Evolutionary conservation across 2,329 filamentous ascomycete species (phyloP), one percentile per base, ranked within the genome.

Genomic region (Zalaria obscura): DNA sequence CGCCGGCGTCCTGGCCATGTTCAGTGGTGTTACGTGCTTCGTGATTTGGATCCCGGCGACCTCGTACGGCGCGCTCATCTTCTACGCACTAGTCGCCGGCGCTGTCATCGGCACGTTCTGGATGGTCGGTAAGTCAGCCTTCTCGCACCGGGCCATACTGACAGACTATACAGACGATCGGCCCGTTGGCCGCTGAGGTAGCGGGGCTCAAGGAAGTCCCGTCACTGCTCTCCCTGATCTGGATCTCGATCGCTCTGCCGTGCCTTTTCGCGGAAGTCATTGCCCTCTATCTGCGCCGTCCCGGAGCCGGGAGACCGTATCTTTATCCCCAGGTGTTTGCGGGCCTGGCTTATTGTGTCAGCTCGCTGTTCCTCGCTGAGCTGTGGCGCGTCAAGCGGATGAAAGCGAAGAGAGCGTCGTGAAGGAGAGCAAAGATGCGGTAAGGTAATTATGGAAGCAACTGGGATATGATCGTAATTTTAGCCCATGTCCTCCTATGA

Each of bases 41-140:
- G 63, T 56, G 0, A 54, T 72, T 25, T 73, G 70, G 69, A 53
- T 69, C 2, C 65, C 65, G 3, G 62, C 65, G 3, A 57, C 51
- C 2, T 58, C 52, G 4, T 70, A 60, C 40, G 67, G 58, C 1
- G 47, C 68, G 5, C 51, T 64, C 1, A 48, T 67, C 1, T 57
- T 70, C 41, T 70, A 68, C 44, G 59, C 60, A 0, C 45, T 72
- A 5, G 28, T 67, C 0, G 54, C 55, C 40, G 69, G 69, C 2
- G 60, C 61, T 4, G 61, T 66, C 5, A 50, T 68, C 27, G 69
- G 70, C 0, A 59, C 65, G 0, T 70, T 69, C 46, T 73, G 68
- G 67, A 64, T 64, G 54, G 60, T 62, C 44, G 42, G 49, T 49
- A 26, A 35, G 31, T 11, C n/a, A 8, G 28, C 10, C 45, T 38